Evolutionary conservation across 257 asterid genomes (phyloP), one percentile per base, ranked within the genome.

Genomic region (Nicotiana attenuata): DNA sequence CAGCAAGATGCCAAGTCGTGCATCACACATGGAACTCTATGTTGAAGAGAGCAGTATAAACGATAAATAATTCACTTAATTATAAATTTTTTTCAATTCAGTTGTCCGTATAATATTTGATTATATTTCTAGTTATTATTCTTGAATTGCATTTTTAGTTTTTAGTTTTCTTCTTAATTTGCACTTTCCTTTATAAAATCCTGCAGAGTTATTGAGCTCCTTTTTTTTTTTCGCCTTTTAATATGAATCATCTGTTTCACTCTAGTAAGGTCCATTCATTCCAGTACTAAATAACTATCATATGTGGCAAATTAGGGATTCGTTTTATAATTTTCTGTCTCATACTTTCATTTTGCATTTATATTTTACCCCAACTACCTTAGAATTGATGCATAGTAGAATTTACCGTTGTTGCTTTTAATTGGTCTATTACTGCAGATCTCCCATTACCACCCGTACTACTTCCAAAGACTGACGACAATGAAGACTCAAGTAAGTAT

Each of bases 401-500:
- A 71, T 71, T 13, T 71, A 22, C 57, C 11, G 57, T n/a, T 71
- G 20, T 7, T 71, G 13, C 38, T 45, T 45, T 66, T 5, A 24
- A 20, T 26, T 68, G 50, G n/a, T 57, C 22, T 73, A 29, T 85
- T 38, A 75, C 65, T 68, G 22, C 90, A 93, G 97, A 91, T 87
- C 97, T 91, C 82, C 89, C 89, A 15, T 84, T 92, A 73, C 95
- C 97, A 5, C 92, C 93, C 15, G 86, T 90, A 33, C 86, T 89
- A 80, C 90, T 81, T 83, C 85, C 97, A 47, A 86, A 92, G 83
- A 88, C 89, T 1, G 97, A 92, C 71, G 97, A 93, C 64, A 57
- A 90, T 71, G 97, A 92, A 80, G 97, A 93, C 65, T 80, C 93
- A 76, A 91, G 97, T 93, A 90, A 31, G 92, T 76, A 73, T 47